A percentile compares a stretch with the other conserved stretches of the same genome.
These are phyloP conservation scores for Wallemia ichthyophaga DNA, from an alignment of 1,284 basidiomycete genomes.

Conservation along the genomic window DNA sequence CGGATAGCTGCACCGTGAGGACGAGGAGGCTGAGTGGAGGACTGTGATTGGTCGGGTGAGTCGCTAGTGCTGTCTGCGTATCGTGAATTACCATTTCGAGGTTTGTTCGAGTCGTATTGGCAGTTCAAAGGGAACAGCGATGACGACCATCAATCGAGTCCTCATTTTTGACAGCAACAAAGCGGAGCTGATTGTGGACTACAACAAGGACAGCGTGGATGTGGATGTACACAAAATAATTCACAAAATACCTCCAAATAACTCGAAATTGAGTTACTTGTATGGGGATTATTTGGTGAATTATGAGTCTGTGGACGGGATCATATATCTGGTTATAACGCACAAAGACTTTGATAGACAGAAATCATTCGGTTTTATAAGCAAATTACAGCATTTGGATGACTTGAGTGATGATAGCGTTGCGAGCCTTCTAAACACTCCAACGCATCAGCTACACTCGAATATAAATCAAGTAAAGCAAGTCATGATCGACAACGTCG, in stretches of 20 bases:
- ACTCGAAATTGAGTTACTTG: conserved; percentile 47
- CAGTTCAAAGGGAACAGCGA: too few species aligned
- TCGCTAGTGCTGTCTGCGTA: too few species aligned
- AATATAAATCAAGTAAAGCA: background rate
- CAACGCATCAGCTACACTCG: background rate
- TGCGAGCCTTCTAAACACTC: background rate
- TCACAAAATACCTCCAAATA: conserved; percentile 73
- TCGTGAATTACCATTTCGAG: too few species aligned
- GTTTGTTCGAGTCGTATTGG: too few species aligned
- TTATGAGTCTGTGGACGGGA: background rate
- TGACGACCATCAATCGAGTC: too few species aligned
- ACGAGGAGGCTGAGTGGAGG: background rate
- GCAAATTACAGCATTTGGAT: background rate
- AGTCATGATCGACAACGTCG: conserved; percentile 10
- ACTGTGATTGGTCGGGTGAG: too few species aligned
- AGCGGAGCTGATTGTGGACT: too few species aligned
- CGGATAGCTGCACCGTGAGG: conserved; percentile 1
- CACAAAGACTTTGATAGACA: background rate
- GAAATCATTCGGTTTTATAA: background rate
- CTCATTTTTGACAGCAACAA: too few species aligned
- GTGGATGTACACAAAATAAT: conserved; percentile 24
- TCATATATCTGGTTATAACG: background rate
- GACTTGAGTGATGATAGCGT: background rate
- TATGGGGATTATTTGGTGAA: conserved; percentile 1
- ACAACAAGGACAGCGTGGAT: too few species aligned